phyloP scores from a whole-genome alignment of 2,329 filamentous ascomycete genomes.

The Trichoderma cornu-damae region DNA sequence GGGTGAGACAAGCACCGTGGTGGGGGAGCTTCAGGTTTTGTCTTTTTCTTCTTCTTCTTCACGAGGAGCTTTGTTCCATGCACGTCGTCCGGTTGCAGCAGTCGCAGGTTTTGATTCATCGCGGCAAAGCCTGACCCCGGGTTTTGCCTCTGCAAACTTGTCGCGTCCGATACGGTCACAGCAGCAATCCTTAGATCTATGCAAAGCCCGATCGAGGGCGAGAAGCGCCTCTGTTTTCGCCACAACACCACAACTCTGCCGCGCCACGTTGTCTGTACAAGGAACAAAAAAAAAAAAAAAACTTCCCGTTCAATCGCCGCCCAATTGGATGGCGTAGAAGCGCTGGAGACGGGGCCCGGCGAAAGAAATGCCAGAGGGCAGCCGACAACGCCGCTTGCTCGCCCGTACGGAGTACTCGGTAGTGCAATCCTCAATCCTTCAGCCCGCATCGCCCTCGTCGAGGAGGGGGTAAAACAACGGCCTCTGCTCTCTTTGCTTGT shows the following conservation, averaged over 20 bases:
- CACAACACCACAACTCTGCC: slow-evolving; percentile 16
- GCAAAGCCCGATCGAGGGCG: slow-evolving; percentile 7
- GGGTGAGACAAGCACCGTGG: not conserved
- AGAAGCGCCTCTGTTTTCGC: slow-evolving; percentile 11
- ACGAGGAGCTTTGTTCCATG: not conserved
- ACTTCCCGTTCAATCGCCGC: not conserved
- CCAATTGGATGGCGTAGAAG: not conserved
- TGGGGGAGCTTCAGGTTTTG: not conserved
- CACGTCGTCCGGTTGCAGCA: not conserved
- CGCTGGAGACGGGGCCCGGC: not conserved
- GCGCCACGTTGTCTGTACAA: slow-evolving; percentile 14
- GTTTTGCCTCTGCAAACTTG: slow-evolving; percentile 10
- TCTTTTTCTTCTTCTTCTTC: not conserved
- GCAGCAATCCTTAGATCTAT: not conserved
- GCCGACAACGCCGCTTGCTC: slow-evolving; percentile 1
- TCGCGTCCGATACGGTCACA: slow-evolving; percentile 6
- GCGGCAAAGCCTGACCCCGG: slow-evolving; percentile 5
- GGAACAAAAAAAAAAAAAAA: too few relatives aligned
- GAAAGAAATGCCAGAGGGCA: slow-evolving; percentile 3
- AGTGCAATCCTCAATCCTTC: too few relatives aligned
- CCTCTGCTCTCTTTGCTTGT: not conserved
- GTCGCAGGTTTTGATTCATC: not conserved
- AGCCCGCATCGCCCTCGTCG: not conserved
- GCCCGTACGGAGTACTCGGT: too few relatives aligned
- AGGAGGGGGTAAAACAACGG: not conserved